phyloP scores from a whole-genome alignment of 345 rosid genomes.

The Arabidopsis arenosa region DNA sequence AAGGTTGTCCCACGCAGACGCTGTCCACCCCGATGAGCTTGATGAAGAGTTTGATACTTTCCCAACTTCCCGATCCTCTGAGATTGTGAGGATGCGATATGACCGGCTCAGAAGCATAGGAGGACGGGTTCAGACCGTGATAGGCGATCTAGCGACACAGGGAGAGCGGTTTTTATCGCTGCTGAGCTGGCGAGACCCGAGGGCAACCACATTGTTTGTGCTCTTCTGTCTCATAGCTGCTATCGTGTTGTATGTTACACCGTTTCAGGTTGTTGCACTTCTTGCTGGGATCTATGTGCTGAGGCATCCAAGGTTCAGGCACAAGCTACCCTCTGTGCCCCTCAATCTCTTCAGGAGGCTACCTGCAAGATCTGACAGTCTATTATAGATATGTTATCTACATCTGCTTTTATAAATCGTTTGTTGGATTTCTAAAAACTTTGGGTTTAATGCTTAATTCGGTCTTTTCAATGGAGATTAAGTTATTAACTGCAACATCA shows the following conservation, averaged over 20 bases:
- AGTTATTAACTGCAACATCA: constrained; percentile 31
- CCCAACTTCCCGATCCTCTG: constrained; percentile 76
- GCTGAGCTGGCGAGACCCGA: constrained; percentile 97
- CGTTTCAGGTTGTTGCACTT: constrained; percentile 84
- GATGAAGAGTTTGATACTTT: constrained; percentile 96
- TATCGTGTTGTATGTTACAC: constrained; percentile 79
- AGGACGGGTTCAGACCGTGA: constrained; percentile 92
- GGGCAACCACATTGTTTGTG: constrained; percentile 89
- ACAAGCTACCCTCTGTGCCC: constrained; percentile 80
- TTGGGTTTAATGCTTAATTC: constrained; percentile 16
- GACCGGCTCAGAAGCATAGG: constrained; percentile 92
- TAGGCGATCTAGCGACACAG: constrained; percentile 93
- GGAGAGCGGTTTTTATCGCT: constrained; percentile 87
- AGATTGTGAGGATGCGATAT: constrained; percentile 81
- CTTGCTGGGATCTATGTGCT: constrained; percentile 70
- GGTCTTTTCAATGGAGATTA: constrained; percentile 19
- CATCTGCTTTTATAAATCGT: constrained; percentile 16
- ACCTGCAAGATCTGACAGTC: constrained; percentile 96
- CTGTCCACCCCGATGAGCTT: constrained; percentile 86
- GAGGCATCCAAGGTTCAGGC: constrained; percentile 94
- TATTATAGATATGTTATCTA: constrained; percentile 57
- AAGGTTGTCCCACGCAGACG: constrained; percentile 83
- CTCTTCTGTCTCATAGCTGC: constrained; percentile 86
- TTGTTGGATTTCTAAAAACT: constrained; percentile 18
- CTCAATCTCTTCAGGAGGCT: constrained; percentile 93